Conservation (phyloP, 495 filamentous ascomycete species). For the Penicillium silybi region DNA sequence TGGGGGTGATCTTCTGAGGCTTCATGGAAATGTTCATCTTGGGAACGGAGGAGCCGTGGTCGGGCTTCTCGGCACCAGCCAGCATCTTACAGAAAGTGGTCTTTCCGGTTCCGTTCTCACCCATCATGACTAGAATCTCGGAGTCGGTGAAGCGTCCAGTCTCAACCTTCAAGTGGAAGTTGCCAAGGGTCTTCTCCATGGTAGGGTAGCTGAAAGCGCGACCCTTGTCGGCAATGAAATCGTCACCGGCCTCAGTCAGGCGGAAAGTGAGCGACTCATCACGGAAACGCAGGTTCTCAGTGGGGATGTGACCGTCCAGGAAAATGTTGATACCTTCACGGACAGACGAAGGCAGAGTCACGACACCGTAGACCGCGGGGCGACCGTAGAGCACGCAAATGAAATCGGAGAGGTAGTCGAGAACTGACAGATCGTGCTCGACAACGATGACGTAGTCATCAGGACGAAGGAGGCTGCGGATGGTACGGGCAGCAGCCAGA, state of each 20-base stretch:
- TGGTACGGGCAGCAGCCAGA: slow-evolving; percentile 85
- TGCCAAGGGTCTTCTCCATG: slow-evolving; percentile 92
- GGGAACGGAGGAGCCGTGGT: slow-evolving; percentile 69
- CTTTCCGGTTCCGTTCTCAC: slow-evolving; percentile 93
- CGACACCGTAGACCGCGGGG: slow-evolving; percentile 95
- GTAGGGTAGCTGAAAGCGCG: slow-evolving; percentile 81
- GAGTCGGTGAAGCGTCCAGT: slow-evolving; percentile 89
- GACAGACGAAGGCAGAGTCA: slow-evolving; percentile 93
- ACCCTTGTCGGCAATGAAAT: slow-evolving; percentile 79
- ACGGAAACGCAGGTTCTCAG: slow-evolving; percentile 96
- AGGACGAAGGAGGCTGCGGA: slow-evolving; percentile 79
- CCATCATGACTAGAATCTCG: slow-evolving; percentile 99
- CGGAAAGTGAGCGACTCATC: slow-evolving; percentile 97
- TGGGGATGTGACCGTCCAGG: slow-evolving; percentile 94
- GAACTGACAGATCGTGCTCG: slow-evolving; percentile 96
- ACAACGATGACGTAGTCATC: slow-evolving; percentile 98
- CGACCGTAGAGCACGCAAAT: slow-evolving; percentile 95
- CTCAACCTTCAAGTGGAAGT: slow-evolving; percentile 81
- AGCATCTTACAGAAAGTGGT: slow-evolving; percentile 97
- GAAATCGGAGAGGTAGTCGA: slow-evolving; percentile 97
- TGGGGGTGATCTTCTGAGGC: slow-evolving; percentile 98
- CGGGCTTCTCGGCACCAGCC: slow-evolving; percentile 88
- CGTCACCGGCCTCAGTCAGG: slow-evolving; percentile 86
- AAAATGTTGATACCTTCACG: slow-evolving; percentile 99
- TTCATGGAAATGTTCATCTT: slow-evolving; percentile 98